Evolutionary conservation across 768 basidiomycete species (phyloP), one percentile per base, ranked within the genome.

Genomic region (Pulveroboletus ravenelii): DNA sequence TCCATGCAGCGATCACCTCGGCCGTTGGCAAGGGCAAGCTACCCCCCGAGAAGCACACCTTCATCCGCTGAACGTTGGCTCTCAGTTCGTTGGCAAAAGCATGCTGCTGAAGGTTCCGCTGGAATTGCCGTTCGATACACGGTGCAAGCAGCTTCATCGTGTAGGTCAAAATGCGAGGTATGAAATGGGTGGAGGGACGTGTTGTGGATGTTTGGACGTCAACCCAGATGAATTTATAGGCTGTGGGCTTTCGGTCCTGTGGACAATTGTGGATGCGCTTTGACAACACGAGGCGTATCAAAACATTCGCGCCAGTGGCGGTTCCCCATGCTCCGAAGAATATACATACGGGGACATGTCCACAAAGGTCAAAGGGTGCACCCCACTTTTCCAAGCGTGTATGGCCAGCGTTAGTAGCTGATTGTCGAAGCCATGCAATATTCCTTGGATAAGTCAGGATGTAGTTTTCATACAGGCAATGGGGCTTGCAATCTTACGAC

Each of bases 231-330:
- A 18, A 40, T 55, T 58, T 69, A 67, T 60, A 55, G 29, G 32
- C 15, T 41, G 42, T 31, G 48, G 50, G n/a, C 6, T 27, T 51
- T 48, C 48, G 50, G 55, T 50, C 40, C 23, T 56, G 63, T 67
- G 66, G 63, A 61, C 65, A 50, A 54, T 57, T 52, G 54, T 53
- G 48, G 57, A 55, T 13, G 47, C 36, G 62, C 66, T 62, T 54
- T 59, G 62, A 45, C 41, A 31, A 45, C 65, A 65, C 63, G 65
- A 67, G 65, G 58, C 58, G 15, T 49, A 35, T 27, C 57, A 61
- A 61, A 53, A 50, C 48, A 41, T 41, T 37, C 48, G 46, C 36
- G 37, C 34, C 12, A 52, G 52, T 54, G 58, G 58, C 54, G 42
- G 45, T 45, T 47, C 36, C 45, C 41, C 10, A 48, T 45, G n/a